Evolutionary conservation across 208 protist species (phyloP), one percentile per base, ranked within the genome.

Genomic region (Wallacemonas rigidus): DNA sequence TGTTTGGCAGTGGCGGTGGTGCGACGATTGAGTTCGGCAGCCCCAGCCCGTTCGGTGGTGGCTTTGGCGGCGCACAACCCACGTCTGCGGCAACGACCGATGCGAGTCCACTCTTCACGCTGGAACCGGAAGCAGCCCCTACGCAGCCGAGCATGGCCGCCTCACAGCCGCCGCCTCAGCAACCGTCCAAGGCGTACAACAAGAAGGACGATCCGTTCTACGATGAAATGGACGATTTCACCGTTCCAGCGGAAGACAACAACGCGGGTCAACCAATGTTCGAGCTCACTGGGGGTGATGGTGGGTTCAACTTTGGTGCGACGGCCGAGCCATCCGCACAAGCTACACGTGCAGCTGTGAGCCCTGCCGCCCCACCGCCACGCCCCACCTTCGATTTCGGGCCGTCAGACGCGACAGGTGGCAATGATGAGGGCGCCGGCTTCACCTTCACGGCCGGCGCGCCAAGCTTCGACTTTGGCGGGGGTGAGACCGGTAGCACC

Each of bases 191-290:
- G 9, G 38, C 48, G 68, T 73, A 79, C 69, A 75, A 80, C 61
- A 79, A 75, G 47, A 78, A 64, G 11, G 75, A 87, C 43, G 79
- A 91, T 69, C 86, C 86, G 8, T 91, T 85, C 79, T 91, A 91
- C 76, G 86, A 91, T 40, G 83, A 88, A 56, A 91, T 91, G 67
- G 83, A 91, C 58, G 83, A 91, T 75, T 91, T 87, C 72, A 91
- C 82, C 2, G 75, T 86, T 14, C 43, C 62, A 9, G 40, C 75
- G 5, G 74, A 71, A 6, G 45, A 15, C 39, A 62, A 77, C 38
- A 36, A 58, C 51, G 8, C 50, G 47, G 36, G 9, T 0, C 60
- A 53, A 36, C 15, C 62, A 17, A 70, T 73, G 15, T 67, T 90
- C 35, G 82, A 90, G 71, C 82, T 88, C 45, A 67, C 43, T 44